Conservation (phyloP, 371 early-diverging fungal species). For the Amoeboaphelidium occidentale region DNA sequence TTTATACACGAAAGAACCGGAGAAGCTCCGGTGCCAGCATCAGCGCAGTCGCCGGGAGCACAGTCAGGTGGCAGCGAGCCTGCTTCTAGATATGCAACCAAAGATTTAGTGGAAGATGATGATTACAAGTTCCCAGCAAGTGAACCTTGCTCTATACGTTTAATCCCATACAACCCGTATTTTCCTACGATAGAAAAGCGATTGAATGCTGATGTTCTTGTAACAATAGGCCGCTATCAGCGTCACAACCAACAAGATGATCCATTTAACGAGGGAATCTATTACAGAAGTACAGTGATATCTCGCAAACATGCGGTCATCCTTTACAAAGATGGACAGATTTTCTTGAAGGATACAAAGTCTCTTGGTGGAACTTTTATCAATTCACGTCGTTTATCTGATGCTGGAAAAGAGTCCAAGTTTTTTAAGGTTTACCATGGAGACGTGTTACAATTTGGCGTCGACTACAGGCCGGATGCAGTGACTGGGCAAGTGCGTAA, state of each 20-base stretch:
- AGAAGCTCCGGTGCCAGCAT: too few species aligned
- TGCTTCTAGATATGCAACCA: too few species aligned
- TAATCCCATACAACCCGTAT: not conserved
- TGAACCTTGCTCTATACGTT: too few species aligned
- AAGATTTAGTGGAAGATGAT: too few species aligned
- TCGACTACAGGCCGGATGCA: not conserved
- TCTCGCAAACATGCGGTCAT: not conserved
- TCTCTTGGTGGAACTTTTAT: not conserved
- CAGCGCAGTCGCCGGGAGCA: too few species aligned
- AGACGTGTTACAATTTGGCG: not conserved
- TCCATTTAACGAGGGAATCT: not conserved
- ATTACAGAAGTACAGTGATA: not conserved
- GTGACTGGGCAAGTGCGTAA: not conserved
- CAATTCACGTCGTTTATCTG: not conserved
- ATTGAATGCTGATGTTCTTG: not conserved
- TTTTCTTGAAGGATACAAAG: not conserved
- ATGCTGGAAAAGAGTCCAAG: not conserved
- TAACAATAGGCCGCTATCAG: not conserved
- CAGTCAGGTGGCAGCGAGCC: too few species aligned
- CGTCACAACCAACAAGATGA: not conserved
- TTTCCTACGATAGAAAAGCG: not conserved
- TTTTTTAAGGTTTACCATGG: not conserved
- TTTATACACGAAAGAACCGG: too few species aligned
- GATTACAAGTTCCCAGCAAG: too few species aligned
- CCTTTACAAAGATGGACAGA: not conserved